phyloP scores from a whole-genome alignment of 2,329 filamentous ascomycete species.

The Paraphaeosphaeria minitans region DNA sequence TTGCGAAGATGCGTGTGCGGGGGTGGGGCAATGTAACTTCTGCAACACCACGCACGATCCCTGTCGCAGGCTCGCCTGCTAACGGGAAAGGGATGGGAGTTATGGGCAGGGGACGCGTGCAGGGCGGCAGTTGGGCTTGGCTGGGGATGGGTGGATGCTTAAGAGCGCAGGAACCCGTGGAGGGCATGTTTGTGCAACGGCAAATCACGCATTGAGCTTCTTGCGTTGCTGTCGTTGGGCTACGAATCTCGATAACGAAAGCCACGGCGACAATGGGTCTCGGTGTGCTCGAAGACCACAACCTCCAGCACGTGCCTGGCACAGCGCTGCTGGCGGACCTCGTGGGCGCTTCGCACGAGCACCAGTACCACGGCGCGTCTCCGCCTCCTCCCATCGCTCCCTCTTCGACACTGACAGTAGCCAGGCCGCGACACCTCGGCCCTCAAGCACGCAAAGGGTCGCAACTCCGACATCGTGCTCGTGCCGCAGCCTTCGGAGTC shows the following conservation, averaged over 20 bases:
- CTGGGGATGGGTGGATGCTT: neutral
- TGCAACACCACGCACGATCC: constrained; percentile 4
- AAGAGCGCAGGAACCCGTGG: neutral
- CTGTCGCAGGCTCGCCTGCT: neutral
- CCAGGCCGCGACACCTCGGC: constrained; percentile 30
- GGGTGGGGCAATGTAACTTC: constrained; percentile 6
- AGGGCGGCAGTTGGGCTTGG: constrained; percentile 9
- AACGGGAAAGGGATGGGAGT: neutral
- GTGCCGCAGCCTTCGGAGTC: constrained; percentile 17
- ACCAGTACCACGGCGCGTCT: constrained; percentile 22
- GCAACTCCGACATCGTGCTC: constrained; percentile 36
- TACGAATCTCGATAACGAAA: neutral
- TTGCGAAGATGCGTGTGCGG: constrained; percentile 5
- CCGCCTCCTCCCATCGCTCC: neutral
- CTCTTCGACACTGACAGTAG: neutral
- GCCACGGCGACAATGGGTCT: constrained; percentile 22
- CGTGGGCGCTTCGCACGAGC: constrained; percentile 13
- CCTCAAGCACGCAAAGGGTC: constrained; percentile 35
- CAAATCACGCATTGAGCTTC: neutral
- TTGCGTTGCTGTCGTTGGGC: neutral
- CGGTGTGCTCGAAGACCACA: constrained; percentile 26
- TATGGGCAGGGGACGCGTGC: neutral
- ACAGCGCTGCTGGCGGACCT: constrained; percentile 27
- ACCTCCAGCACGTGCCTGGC: constrained; percentile 28
- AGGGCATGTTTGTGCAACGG: neutral